A percentile compares a stretch with the other conserved stretches of the same genome.
phyloP scores from a whole-genome alignment of 169 alveolate species.

The Plasmodium inui region DNA sequence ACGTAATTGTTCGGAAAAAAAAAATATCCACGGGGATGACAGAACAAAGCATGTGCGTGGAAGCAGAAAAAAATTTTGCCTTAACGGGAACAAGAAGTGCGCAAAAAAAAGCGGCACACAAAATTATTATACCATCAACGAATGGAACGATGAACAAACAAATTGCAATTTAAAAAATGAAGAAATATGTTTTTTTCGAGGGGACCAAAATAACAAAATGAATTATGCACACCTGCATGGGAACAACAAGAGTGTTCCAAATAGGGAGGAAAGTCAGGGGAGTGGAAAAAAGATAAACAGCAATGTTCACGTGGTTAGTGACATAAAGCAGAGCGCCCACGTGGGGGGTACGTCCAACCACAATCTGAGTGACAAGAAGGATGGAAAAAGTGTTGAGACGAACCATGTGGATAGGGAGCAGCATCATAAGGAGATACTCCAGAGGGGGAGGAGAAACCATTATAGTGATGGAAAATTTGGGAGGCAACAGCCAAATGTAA shows the following conservation, averaged over 20 bases:
- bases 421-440: not conserved
- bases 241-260: not conserved
- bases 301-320: not conserved
- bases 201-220: conserved; percentile 1
- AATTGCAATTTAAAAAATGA: not conserved
- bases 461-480: not conserved
- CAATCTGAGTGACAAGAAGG: not conserved
- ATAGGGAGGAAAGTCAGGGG: not conserved
- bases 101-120: not conserved
- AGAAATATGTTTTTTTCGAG: conserved; percentile 5
- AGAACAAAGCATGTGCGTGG: not conserved
- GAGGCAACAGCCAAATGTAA: not conserved
- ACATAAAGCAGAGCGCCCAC: not conserved
- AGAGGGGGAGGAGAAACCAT: not conserved
- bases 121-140: not conserved
- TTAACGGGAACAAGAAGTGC: not conserved
- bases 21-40: not conserved
- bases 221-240: not conserved
- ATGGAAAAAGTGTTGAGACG: not conserved
- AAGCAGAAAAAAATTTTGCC: not conserved
- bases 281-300: not conserved
- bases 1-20: not conserved
- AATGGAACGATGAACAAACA: conserved; percentile 6
- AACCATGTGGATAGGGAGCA: conserved; percentile 4
- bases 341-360: not conserved